Conservation (phyloP, 192 early-diverging fungal species). For the Umbelopsis isabellina region DNA sequence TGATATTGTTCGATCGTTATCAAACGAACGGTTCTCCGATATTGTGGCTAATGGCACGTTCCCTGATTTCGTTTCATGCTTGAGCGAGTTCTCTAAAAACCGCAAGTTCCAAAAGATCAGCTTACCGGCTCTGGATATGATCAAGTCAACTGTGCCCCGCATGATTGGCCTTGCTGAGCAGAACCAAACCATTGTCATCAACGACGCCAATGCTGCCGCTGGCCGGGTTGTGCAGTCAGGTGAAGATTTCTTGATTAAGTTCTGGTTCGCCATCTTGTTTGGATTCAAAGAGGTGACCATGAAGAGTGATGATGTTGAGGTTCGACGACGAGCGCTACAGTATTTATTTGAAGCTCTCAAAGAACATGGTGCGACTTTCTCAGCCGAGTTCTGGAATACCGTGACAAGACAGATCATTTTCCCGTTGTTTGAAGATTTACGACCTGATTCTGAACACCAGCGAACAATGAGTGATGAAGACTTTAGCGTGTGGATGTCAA, state of each 20-base stretch:
- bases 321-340: constrained; percentile 81
- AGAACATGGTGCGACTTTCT: constrained; percentile 73
- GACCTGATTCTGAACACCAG: constrained; percentile 44
- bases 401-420: constrained; percentile 85
- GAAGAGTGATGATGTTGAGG: constrained; percentile 90
- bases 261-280: constrained; percentile 89
- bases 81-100: constrained; percentile 73
- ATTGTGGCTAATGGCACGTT: constrained; percentile 64
- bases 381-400: constrained; percentile 79
- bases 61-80: constrained; percentile 57
- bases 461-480: constrained; percentile 84
- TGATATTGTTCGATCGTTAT: constrained; percentile 63
- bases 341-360: constrained; percentile 87
- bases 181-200: constrained; percentile 29
- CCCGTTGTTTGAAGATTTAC: constrained; percentile 88
- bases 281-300: constrained; percentile 89
- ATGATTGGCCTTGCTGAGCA: constrained; percentile 40
- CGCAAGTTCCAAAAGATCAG: constrained; percentile 65
- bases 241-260: constrained; percentile 65
- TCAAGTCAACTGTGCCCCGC: constrained; percentile 37
- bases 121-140: constrained; percentile 46
- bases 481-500: constrained; percentile 90
- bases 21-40: constrained; percentile 65
- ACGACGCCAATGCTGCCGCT: constrained; percentile 28
- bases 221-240: constrained; percentile 36